Base-by-base conservation (phyloP, 2,329 filamentous ascomycete species). In the Coniella vitis region DNA sequence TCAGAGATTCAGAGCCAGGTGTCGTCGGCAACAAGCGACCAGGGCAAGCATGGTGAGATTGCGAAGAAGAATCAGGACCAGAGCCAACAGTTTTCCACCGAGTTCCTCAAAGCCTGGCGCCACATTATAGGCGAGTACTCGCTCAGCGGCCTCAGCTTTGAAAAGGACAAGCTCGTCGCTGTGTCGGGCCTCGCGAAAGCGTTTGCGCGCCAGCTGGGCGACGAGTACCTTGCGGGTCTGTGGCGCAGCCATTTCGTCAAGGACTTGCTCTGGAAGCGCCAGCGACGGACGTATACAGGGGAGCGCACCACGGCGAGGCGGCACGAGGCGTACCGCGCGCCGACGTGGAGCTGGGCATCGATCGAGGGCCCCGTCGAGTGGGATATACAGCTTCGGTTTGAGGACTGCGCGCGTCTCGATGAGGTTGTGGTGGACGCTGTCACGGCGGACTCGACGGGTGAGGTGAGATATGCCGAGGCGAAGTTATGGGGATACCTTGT, bases 341-440 rank as follows among this genome's bases (percentile, higher is more conserved):
- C 50, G 29, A 45, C 25, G 20, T 53, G 50, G 50, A 45, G 32
- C n/a, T 53, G 50, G 50, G 50, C 50, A 7, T 48, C 50, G 3
- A 41, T 53, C 22, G 47, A 53, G 4, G 22, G 38, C 3, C 38
- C 38, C 10, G 38, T 41, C 20, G 38, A 25, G 38, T 40, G 38
- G 38, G 38, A 25, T 9, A 5, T 41, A 4, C 38, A 41, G 38
- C 17, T 29, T n/a, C 16, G 38, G 22, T 8, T 41, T n/a, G 38
- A 41, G 22, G 38, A 41, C 22, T 41, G 38, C 17, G 38, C 38
- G 3, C 21, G 29, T 21, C 21, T 41, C 3, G 21, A 8, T 9
- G 22, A 12, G n/a, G 38, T 19, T 10, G n/a, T 17, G 1, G 38
- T 41, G 13, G 38, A 41, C 7, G 3, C 38, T 8, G 0, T 31